A percentile compares a stretch with the other conserved stretches of the same genome.
phyloP scores from a whole-genome alignment of 139 green algal species.

The Chlamydomonas sphaeroides region DNA sequence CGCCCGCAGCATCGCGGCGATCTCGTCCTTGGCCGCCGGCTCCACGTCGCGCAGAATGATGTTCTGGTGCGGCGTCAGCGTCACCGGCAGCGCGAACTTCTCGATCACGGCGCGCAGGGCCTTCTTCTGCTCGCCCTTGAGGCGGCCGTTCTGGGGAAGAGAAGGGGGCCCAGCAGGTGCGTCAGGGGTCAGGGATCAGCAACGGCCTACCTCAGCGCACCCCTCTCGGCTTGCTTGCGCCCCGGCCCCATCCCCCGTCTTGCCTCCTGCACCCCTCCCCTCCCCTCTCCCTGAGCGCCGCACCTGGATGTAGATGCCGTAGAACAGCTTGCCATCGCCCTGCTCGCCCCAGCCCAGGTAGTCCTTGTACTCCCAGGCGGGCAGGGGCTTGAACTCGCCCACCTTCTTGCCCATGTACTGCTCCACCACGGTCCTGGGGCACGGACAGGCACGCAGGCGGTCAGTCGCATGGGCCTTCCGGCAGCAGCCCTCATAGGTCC shows the following conservation, averaged over 20 bases:
- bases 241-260: too few species aligned
- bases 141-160: slow-evolving; percentile 62
- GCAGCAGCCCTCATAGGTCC: too few species aligned
- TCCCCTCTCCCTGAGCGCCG: too few species aligned
- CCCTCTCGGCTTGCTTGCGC: too few species aligned
- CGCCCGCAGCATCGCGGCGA: slow-evolving; percentile 71
- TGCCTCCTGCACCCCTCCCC: too few species aligned
- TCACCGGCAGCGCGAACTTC: slow-evolving; percentile 66
- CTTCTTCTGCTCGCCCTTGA: slow-evolving; percentile 92
- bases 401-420: slow-evolving; percentile 99
- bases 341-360: slow-evolving; percentile 99
- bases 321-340: slow-evolving; percentile 89
- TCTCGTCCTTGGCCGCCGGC: slow-evolving; percentile 85
- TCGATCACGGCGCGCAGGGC: slow-evolving; percentile 87
- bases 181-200: too few species aligned
- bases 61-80: slow-evolving; percentile 83
- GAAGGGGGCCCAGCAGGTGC: too few species aligned
- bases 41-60: slow-evolving; percentile 95
- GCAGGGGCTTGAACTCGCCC: slow-evolving; percentile 87
- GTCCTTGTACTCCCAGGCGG: slow-evolving; percentile 94
- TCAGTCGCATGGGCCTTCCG: too few species aligned
- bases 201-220: too few species aligned
- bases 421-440: slow-evolving; percentile 82
- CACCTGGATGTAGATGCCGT: slow-evolving; percentile 92
- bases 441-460: too few species aligned